Evolutionary conservation across 2,329 filamentous ascomycete species (phyloP), one percentile per base, ranked within the genome.

Genomic region (Penicillium sclerotigenum): DNA sequence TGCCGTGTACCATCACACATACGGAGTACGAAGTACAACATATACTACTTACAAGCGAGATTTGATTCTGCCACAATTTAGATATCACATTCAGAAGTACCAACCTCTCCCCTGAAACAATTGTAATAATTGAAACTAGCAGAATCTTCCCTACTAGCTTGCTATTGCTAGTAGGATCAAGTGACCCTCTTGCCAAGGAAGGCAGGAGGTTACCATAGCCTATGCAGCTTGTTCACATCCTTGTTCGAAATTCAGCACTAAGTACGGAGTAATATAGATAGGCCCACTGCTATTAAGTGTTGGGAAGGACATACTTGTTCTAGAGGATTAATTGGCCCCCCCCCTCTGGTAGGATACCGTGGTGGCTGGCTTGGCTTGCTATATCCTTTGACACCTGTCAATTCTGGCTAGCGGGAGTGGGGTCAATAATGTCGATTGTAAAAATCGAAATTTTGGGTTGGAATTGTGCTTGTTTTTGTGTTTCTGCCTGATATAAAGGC

Each of bases 311-410:
- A 29, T 31, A 5, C 26, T 29, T 40, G 24, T 38, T 37, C 11
- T 29, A 22, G 5, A 2, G 10, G 13, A 6, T 8, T 38, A 10
- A 28, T 20, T 49, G 14, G 20, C 5, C 5, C 18, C 29, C 18
- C 16, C 18, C 13, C 28, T n/a, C n/a, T 16, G 33, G 33, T 48
- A 18, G 33, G 40, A 52, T 38, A 31, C 51, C 28, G 29, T 18
- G 26, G 22, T 54, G 52, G 52, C 52, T 42, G 48, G 28, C 36
- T 33, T 54, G 51, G 51, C 51, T 48, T 54, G 36, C 18, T 24
- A 20, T 13, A 7, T 36, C 18, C 29, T 24, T 47, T 51, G 46
- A 37, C 52, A 51, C 52, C 52, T 43, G 52, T 50, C 52, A 54
- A 22, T 50, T 54, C 13, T 37, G 37, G 46, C 38, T 43, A 54